phyloP scores from a whole-genome alignment of 2,329 filamentous ascomycete species.

The Colletotrichum liriopes region DNA sequence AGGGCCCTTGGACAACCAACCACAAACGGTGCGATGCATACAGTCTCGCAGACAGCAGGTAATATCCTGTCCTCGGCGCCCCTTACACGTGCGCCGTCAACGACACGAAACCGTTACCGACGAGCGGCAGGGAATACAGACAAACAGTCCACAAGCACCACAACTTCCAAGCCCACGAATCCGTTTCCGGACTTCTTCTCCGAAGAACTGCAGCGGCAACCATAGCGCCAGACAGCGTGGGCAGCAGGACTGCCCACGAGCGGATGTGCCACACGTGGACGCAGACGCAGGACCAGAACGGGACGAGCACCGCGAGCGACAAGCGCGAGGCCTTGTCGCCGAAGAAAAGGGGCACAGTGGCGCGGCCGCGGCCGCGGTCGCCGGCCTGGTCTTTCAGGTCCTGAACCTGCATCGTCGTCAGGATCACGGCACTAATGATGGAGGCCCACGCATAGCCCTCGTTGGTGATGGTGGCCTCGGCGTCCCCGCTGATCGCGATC shows the following conservation, averaged over 20 bases:
- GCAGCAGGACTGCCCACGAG: slow-evolving; percentile 14
- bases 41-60: neutral
- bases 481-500: slow-evolving; percentile 38
- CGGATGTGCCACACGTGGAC: slow-evolving; percentile 30
- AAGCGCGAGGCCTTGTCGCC: slow-evolving; percentile 44
- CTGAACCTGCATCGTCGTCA: slow-evolving; percentile 51
- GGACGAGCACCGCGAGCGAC: slow-evolving; percentile 32
- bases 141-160: slow-evolving; percentile 42
- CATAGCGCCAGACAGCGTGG: slow-evolving; percentile 29
- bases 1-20: slow-evolving; percentile 3
- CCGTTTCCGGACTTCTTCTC: slow-evolving; percentile 34
- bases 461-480: slow-evolving; percentile 23
- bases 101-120: slow-evolving; percentile 40
- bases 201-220: slow-evolving; percentile 30
- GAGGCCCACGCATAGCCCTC: slow-evolving; percentile 46
- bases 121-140: slow-evolving; percentile 35
- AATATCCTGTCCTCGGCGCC: neutral
- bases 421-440: slow-evolving; percentile 46
- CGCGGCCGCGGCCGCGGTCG: slow-evolving; percentile 47
- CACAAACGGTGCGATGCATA: slow-evolving; percentile 1
- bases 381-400: slow-evolving; percentile 49
- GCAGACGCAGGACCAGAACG: slow-evolving; percentile 30
- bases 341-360: slow-evolving; percentile 49
- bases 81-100: slow-evolving; percentile 23
- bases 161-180: slow-evolving; percentile 34